Evolutionary conservation across 2,329 filamentous ascomycete genomes (phyloP).

Genomic region (Colletotrichum musae): DNA sequence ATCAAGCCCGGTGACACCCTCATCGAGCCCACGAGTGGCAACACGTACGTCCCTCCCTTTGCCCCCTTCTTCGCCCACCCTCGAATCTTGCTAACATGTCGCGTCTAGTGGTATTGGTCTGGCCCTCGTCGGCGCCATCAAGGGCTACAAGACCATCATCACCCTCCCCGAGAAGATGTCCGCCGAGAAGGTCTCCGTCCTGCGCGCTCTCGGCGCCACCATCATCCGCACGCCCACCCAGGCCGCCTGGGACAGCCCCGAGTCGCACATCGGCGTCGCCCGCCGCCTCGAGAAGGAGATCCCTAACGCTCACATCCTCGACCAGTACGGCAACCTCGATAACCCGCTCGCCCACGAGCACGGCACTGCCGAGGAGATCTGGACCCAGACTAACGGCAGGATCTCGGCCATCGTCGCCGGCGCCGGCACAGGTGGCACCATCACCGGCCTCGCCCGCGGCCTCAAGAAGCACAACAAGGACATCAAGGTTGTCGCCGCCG

Average conservation of each 20-base stretch:
- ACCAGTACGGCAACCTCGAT: conserved; percentile 93
- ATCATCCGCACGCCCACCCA: conserved; percentile 98
- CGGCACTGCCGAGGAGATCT: conserved; percentile 96
- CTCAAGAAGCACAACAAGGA: conserved; percentile 88
- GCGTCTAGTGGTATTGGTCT: conserved; percentile 82
- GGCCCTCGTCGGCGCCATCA: conserved; percentile 93
- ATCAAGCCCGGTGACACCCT: conserved; percentile 98
- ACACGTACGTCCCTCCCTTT: conserved; percentile 74
- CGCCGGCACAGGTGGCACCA: conserved; percentile 95
- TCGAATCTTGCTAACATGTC: conserved; percentile 45
- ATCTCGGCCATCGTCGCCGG: conserved; percentile 90
- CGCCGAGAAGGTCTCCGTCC: conserved; percentile 95
- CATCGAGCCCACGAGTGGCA: conserved; percentile 98
- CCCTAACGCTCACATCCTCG: conserved; percentile 95
- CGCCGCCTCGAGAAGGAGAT: conserved; percentile 93
- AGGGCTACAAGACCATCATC: conserved; percentile 99
- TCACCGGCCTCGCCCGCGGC: conserved; percentile 89
- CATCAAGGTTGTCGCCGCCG: conserved; percentile 91
- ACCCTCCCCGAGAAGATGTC: conserved; percentile 99
- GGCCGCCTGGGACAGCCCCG: conserved; percentile 93
- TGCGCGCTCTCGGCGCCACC: conserved; percentile 93
- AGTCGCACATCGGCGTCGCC: conserved; percentile 97
- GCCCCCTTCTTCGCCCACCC: not conserved
- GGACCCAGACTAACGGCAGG: conserved; percentile 88
- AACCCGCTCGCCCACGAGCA: conserved; percentile 95